phyloP scores from a whole-genome alignment of 345 rosid genomes.

The Eucalyptus paniculata region DNA sequence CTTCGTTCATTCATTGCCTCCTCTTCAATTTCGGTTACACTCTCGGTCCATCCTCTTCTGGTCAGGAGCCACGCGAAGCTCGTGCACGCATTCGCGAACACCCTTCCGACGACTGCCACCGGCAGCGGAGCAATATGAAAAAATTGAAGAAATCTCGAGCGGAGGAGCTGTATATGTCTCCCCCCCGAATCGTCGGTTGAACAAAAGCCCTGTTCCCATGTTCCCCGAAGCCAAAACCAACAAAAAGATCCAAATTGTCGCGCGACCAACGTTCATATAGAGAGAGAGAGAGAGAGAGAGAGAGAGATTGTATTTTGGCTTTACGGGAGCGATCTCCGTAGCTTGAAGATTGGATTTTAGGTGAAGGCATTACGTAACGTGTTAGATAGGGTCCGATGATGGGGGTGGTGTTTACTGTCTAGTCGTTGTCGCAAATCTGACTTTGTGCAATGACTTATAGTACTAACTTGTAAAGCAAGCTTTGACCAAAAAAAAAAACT shows the following conservation, averaged over 20 bases:
- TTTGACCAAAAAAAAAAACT: no score
- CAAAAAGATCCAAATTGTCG: not conserved
- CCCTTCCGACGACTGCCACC: no score
- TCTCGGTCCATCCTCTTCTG: not conserved
- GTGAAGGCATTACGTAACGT: not conserved
- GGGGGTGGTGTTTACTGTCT: no score
- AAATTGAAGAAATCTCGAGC: not conserved
- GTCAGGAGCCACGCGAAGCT: not conserved
- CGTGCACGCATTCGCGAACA: not conserved
- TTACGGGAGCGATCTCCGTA: not conserved
- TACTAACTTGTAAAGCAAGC: no score
- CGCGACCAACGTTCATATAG: not conserved
- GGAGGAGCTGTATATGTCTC: not conserved
- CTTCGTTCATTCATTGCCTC: not conserved
- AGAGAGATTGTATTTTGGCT: no score
- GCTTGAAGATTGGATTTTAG: not conserved
- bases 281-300: no score
- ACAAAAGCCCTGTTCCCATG: not conserved
- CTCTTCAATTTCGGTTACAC: not conserved
- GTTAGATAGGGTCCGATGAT: not conserved
- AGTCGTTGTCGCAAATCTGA: no score
- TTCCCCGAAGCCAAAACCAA: not conserved
- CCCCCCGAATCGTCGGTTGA: not conserved
- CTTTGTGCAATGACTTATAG: no score
- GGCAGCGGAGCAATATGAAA: not conserved